Evolutionary conservation across 2,329 filamentous ascomycete genomes (phyloP).

Genomic region (Colletotrichum salicis): DNA sequence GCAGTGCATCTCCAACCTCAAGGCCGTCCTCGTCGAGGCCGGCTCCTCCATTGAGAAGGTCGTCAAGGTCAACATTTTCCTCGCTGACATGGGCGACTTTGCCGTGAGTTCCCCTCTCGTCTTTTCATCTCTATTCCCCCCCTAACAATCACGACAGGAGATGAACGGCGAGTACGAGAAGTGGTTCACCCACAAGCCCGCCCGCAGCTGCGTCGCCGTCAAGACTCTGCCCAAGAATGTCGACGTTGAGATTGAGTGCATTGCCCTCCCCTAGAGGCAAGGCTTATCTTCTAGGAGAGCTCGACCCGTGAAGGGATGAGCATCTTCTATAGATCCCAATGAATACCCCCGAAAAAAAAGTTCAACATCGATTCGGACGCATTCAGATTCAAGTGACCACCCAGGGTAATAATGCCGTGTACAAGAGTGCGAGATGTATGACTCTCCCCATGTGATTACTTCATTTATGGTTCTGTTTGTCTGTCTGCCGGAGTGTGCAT

Average conservation of each 20-base stretch:
- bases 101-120: conserved; percentile 55
- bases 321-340: background rate
- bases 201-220: conserved; percentile 89
- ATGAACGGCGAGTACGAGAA: conserved; percentile 90
- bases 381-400: background rate
- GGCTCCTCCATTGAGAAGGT: conserved; percentile 82
- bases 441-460: background rate
- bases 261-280: conserved; percentile 71
- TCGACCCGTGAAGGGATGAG: background rate
- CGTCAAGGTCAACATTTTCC: conserved; percentile 92
- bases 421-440: background rate
- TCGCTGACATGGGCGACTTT: conserved; percentile 92
- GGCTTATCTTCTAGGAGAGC: background rate
- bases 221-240: conserved; percentile 89
- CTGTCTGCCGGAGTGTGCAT: background rate
- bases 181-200: conserved; percentile 85
- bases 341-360: conserved; percentile 11
- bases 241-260: conserved; percentile 89
- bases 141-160: conserved; percentile 52
- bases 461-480: background rate
- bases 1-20: conserved; percentile 78
- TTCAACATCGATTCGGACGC: background rate
- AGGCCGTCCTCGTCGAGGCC: conserved; percentile 83
- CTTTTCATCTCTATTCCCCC: background rate
- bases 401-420: background rate